Base-by-base conservation (phyloP, 2,329 filamentous ascomycete genomes). In the Tolypocladium pustulatum region DNA sequence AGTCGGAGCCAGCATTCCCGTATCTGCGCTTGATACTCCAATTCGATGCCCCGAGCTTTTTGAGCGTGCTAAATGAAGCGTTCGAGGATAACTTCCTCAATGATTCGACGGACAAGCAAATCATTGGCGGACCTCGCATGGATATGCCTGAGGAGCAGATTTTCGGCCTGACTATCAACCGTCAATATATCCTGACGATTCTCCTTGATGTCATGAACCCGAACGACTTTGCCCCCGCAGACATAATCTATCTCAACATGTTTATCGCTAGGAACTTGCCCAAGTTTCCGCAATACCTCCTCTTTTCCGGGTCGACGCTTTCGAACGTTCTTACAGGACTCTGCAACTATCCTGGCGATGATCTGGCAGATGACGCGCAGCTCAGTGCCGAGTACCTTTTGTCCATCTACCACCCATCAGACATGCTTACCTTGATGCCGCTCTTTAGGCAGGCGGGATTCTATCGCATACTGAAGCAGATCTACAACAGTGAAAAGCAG, bases 231-330 rank as follows among this genome's bases (percentile, higher is more conserved):
- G 82, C 85, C 0, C 74, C 86, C 0, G 84, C 89, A 61, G 91
- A 97, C 68, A 92, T 89, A 15, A 90, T 99, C 58, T 99, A 96
- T 72, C 82, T 99, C 52, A 91, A 99, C 73, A 99, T 99, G 91
- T 99, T 99, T 68, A 89, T 99, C 69, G 93, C 94, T 22, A 86
- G 94, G 58, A 99, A 96, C 69, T 76, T 99, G 55, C 90, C 95
- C 4, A 99, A 99, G 71, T 99, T 96, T 68, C 91, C 92, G 1
- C 93, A 97, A 69, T 97, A 97, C 67, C 86, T 99, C 56, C 82
- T 97, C 13, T 84, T 99, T 54, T 89, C 93, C 0, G 94, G 92
- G 22, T 91, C 90, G 2, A 88, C 89, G 1, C 79, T 99, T 0
- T 90, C 91, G 60, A 86, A 86, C 60, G 87, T 97, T 12, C 79